A percentile compares a stretch with the other conserved stretches of the same genome.
These are phyloP conservation scores for Clavulina sp. DNA, from an alignment of 768 basidiomycete genomes.

Conservation along the genomic window DNA sequence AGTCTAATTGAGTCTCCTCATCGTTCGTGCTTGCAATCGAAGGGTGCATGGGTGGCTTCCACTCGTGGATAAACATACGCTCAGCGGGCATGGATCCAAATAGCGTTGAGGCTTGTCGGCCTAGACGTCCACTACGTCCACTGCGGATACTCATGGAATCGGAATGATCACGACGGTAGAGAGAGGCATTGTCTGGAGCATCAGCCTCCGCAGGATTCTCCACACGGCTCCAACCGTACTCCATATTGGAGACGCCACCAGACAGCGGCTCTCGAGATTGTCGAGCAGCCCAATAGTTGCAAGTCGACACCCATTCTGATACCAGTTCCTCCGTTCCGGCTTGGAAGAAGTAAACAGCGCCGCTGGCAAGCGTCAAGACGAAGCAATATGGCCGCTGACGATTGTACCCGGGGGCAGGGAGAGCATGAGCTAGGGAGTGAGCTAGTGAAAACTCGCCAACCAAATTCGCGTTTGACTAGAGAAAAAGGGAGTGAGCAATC, in stretches of 20 bases:
- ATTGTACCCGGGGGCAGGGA: slow-evolving; percentile 87
- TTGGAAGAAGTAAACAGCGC: slow-evolving; percentile 95
- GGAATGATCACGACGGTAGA: slow-evolving; percentile 12
- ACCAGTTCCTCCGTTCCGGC: slow-evolving; percentile 98
- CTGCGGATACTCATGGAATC: slow-evolving; percentile 63
- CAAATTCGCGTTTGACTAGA: slow-evolving; percentile 65
- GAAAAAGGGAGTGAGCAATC: slow-evolving; percentile 1
- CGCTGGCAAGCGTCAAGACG: slow-evolving; percentile 74
- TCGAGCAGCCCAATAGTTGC: slow-evolving; percentile 98
- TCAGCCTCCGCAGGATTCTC: background rate
- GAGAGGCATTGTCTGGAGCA: too few species aligned
- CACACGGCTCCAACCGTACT: slow-evolving; percentile 92
- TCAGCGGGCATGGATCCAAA: slow-evolving; percentile 36
- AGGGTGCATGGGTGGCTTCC: slow-evolving; percentile 82
- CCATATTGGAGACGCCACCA: slow-evolving; percentile 97
- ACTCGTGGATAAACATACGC: slow-evolving; percentile 68
- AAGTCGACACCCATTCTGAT: slow-evolving; percentile 95
- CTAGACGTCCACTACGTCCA: slow-evolving; percentile 45
- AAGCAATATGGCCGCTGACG: slow-evolving; percentile 85
- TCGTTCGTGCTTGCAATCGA: slow-evolving; percentile 70
- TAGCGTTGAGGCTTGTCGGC: slow-evolving; percentile 36
- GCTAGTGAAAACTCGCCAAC: slow-evolving; percentile 73
- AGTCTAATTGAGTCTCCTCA: slow-evolving; percentile 86
- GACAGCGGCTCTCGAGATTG: slow-evolving; percentile 87
- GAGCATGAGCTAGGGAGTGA: slow-evolving; percentile 71